Percentiles rank a stretch among this genome's conserved stretches.
Evolutionary conservation across 164 flowering plant species (phyloP).

Genomic region (Aristolochia californica): DNA sequence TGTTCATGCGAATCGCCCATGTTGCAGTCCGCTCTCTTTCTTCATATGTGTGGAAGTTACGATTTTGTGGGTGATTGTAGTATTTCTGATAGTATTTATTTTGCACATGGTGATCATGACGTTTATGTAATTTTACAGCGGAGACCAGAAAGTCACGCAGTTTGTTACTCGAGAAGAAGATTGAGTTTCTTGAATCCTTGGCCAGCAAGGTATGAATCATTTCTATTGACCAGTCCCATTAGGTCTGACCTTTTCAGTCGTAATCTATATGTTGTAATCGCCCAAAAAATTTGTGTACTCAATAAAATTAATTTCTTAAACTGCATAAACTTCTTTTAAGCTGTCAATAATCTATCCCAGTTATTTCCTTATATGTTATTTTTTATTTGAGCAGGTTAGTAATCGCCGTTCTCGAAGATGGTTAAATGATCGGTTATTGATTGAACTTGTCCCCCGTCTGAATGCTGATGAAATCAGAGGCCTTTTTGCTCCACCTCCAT

Average conservation of each 20-base stretch:
- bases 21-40: too few relatives aligned
- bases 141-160: slow-evolving; percentile 35
- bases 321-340: too few relatives aligned
- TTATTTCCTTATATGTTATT: slow-evolving; percentile 1
- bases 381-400: slow-evolving; percentile 46
- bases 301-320: too few relatives aligned
- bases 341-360: neutral
- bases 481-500: slow-evolving; percentile 96
- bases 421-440: slow-evolving; percentile 81
- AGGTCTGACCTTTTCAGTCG: too few relatives aligned
- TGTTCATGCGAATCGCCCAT: too few relatives aligned
- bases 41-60: too few relatives aligned
- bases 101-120: too few relatives aligned
- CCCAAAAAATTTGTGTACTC: too few relatives aligned
- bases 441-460: slow-evolving; percentile 92
- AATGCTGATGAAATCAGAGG: slow-evolving; percentile 89
- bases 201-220: slow-evolving; percentile 21
- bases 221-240: neutral
- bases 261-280: too few relatives aligned
- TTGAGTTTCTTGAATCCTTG: slow-evolving; percentile 65
- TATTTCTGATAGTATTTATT: too few relatives aligned
- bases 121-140: slow-evolving; percentile 18
- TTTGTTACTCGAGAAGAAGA: slow-evolving; percentile 59
- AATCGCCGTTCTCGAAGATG: slow-evolving; percentile 81
- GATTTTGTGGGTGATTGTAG: too few relatives aligned